These are phyloP conservation scores for Limnanthes douglasii DNA, from an alignment of 345 rosid genomes.

Conservation along the genomic window DNA sequence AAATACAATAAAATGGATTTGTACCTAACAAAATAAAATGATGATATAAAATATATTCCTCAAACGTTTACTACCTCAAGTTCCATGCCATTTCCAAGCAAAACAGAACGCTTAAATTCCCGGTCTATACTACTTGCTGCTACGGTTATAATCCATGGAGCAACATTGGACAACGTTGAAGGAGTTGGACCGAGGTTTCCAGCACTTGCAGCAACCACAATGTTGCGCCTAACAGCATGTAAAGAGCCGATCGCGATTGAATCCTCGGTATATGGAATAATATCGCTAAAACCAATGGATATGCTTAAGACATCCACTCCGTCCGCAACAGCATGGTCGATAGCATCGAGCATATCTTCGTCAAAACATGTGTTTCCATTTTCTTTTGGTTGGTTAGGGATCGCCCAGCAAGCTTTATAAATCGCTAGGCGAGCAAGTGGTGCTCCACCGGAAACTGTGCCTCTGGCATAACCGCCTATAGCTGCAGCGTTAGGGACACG, in stretches of 20 bases:
- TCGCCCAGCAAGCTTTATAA: conserved; percentile 86
- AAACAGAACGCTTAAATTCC: conserved; percentile 20
- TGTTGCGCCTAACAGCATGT: conserved; percentile 39
- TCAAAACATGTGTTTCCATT: conserved; percentile 32
- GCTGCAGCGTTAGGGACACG: conserved; percentile 27
- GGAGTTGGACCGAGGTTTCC: conserved; percentile 71
- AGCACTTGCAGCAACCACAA: conserved; percentile 50
- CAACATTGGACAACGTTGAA: conserved; percentile 35
- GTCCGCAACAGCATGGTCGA: conserved; percentile 72
- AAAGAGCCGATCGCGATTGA: conserved; percentile 49
- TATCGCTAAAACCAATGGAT: conserved; percentile 26
- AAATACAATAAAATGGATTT: neutral
- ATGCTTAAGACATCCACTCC: conserved; percentile 66
- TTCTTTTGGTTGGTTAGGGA: conserved; percentile 26
- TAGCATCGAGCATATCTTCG: conserved; percentile 68
- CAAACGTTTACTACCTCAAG: conserved; percentile 21
- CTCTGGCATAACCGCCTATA: conserved; percentile 51
- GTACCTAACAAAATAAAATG: too few relatives aligned
- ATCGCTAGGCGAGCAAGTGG: conserved; percentile 59
- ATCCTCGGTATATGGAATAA: conserved; percentile 17
- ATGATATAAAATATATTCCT: neutral
- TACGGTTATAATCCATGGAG: conserved; percentile 78
- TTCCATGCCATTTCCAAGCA: conserved; percentile 48
- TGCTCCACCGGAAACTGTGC: conserved; percentile 69
- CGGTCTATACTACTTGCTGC: conserved; percentile 80